Evolutionary conservation across 192 early-diverging fungal genomes (phyloP), one percentile per base, ranked within the genome.

Genomic region (Chytriomyces sp.): DNA sequence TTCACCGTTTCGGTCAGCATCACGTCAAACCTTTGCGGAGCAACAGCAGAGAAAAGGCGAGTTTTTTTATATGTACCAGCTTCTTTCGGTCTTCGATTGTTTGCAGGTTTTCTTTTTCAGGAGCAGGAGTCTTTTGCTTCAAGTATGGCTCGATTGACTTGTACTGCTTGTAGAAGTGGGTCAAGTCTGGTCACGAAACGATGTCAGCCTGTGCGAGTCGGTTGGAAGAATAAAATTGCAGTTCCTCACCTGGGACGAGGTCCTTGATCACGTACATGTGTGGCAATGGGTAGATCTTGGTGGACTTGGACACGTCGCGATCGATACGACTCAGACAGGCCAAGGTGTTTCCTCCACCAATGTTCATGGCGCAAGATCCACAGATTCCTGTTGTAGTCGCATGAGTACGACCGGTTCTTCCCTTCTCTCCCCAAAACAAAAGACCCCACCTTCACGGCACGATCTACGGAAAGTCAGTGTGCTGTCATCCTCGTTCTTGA

Each of bases 321-420:
- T 96, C 90, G 73, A 98, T 96, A 72, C 94, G 92, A 80, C 86
- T 88, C 67, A 97, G 89, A 86, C 95, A 98, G 18, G 97, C 97
- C 57, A 98, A 87, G 23, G 95, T 98, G 88, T 98, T 98, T 20
- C 82, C 86, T 70, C 97, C 97, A 81, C 93, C 91, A 82, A 98
- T 98, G 90, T 98, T 98, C 97, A 98, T 98, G 65, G 97, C 92
- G 79, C 97, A 98, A 61, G 94, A 96, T 69, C 96, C 96, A 80
- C 96, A 98, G 78, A 98, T 98, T 65, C 82, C 82, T 85, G 61
- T 9, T 67, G 28, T 45, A 67, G 20, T 2, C 53, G 53, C 43
- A 9, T n/a, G 7, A 18, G 53, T 1, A 7, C n/a, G 69, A 23
- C 49, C 49, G n/a, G 4, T 20, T 48, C 45, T 4, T 48, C 18